Evolutionary conservation across 2,329 filamentous ascomycete genomes (phyloP).

Genomic region (Gnomoniopsis sp.): DNA sequence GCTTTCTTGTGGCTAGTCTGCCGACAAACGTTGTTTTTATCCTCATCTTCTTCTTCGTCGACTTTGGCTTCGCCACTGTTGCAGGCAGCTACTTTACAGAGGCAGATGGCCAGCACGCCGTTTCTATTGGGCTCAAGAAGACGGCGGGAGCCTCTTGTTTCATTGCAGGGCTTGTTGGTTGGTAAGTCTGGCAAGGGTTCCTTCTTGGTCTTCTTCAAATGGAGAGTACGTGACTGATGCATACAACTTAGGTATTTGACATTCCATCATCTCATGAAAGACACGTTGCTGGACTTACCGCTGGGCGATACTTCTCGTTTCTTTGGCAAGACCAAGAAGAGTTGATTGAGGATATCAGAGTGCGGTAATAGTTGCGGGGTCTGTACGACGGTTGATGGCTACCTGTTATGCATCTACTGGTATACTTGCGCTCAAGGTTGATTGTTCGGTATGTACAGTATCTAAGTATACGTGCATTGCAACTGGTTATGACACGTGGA

Average conservation of each 20-base stretch:
- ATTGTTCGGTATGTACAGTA: no score
- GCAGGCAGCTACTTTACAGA: constrained; percentile 25
- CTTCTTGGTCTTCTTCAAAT: no score
- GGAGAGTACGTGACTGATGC: not conserved
- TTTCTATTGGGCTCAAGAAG: constrained; percentile 21
- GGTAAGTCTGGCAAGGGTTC: constrained; percentile 21
- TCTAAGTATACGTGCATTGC: no score
- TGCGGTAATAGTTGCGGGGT: no score
- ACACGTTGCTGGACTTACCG: constrained; percentile 22
- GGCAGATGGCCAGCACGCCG: constrained; percentile 21
- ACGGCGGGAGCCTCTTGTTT: constrained; percentile 24
- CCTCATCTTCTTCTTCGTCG: constrained; percentile 21
- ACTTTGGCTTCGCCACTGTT: constrained; percentile 22
- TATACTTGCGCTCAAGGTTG: no score
- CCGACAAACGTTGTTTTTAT: constrained; percentile 25
- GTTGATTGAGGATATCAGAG: no score
- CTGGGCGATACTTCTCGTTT: constrained; percentile 25
- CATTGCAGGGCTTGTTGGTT: constrained; percentile 25
- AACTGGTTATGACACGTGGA: no score
- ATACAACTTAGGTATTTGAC: constrained; percentile 23
- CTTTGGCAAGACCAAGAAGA: constrained; percentile 18
- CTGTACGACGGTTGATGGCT: no score
- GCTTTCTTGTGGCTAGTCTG: constrained; percentile 21
- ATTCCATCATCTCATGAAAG: constrained; percentile 23
- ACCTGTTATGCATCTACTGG: no score